Conservation (phyloP, 2,329 filamentous ascomycete species). For the Exutisphaerella laricina region DNA sequence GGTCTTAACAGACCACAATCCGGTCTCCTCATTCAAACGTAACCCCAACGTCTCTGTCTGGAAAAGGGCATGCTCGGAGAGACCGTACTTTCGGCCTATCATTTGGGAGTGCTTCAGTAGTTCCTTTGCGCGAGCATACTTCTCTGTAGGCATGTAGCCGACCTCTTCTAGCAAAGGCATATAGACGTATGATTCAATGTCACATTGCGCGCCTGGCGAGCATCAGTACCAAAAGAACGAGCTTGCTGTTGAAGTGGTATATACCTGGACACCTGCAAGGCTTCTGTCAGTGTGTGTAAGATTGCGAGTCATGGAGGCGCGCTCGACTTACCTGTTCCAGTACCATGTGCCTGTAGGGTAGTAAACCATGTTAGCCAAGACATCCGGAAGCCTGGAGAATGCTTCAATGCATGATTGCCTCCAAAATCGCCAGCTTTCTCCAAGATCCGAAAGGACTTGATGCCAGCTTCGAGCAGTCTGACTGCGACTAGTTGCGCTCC, state of each 20-base stretch:
- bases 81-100: constrained; percentile 16
- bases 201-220: constrained; percentile 46
- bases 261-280: too few relatives aligned
- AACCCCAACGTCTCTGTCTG: constrained; percentile 20
- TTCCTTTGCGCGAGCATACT: constrained; percentile 36
- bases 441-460: constrained; percentile 19
- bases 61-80: constrained; percentile 41
- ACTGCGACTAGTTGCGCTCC: constrained; percentile 21
- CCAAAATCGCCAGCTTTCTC: constrained; percentile 32
- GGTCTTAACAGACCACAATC: constrained; percentile 19
- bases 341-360: too few relatives aligned
- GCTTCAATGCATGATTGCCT: too few relatives aligned
- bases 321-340: constrained; percentile 7
- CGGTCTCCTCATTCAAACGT: constrained; percentile 33
- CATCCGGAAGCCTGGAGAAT: too few relatives aligned
- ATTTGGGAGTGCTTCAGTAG: constrained; percentile 32
- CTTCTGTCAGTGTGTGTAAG: too few relatives aligned
- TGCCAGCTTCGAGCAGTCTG: constrained; percentile 19
- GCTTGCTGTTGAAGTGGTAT: too few relatives aligned
- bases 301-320: neutral
- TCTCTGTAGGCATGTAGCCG: constrained; percentile 39
- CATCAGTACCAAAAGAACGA: too few relatives aligned
- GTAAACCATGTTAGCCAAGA: too few relatives aligned
- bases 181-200: constrained; percentile 46
- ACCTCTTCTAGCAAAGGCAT: constrained; percentile 41